These are phyloP conservation scores for Naganishia friedmannii DNA, from an alignment of 768 basidiomycete genomes.

Conservation along the genomic window DNA sequence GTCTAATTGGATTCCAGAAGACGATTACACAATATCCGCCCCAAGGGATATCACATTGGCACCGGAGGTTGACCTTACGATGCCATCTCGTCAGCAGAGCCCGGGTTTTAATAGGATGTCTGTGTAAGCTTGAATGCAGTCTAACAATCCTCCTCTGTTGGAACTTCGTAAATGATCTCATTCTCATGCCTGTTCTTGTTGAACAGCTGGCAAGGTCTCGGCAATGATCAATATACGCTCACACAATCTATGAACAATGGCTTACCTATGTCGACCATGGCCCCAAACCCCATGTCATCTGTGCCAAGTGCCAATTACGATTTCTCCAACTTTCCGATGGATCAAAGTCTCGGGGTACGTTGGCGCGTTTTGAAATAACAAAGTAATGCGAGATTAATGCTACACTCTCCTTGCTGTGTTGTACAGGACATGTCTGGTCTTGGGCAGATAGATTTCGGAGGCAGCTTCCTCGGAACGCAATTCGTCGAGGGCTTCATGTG, in stretches of 20 bases:
- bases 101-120: not conserved
- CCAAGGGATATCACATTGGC: conserved; percentile 4
- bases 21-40: not conserved
- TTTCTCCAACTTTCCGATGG: conserved; percentile 1
- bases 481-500: conserved; percentile 33
- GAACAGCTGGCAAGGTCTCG: not conserved
- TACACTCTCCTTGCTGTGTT: not conserved
- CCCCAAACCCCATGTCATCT: not conserved
- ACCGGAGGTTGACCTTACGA: conserved; percentile 3
- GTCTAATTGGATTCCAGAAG: not conserved
- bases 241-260: conserved; percentile 1
- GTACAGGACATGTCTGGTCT: conserved; percentile 26
- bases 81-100: conserved; percentile 19
- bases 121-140: not conserved
- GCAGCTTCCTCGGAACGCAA: conserved; percentile 28
- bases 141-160: not conserved
- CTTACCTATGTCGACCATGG: conserved; percentile 15
- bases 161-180: not conserved
- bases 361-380: not conserved
- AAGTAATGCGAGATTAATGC: not conserved
- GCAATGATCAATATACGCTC: not conserved
- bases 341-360: conserved; percentile 18
- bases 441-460: conserved; percentile 31
- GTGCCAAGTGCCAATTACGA: not conserved
- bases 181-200: not conserved